These are phyloP conservation scores for Rhodotorula sp. DNA, from an alignment of 1,284 basidiomycete species.

Conservation along the genomic window DNA sequence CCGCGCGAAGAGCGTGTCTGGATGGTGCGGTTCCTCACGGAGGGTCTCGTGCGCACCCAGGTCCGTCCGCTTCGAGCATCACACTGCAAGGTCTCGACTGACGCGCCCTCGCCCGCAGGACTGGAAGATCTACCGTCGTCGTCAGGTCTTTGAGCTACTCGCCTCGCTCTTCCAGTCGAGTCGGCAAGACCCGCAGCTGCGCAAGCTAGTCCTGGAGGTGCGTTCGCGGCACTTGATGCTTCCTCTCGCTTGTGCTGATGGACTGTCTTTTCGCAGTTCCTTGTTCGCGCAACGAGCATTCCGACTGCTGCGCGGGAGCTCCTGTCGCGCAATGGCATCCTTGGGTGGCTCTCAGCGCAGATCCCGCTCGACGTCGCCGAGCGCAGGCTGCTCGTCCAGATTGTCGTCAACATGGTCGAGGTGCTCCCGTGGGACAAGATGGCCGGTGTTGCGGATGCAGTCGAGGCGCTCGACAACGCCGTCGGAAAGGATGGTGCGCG, in stretches of 20 bases:
- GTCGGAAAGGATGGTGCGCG: constrained; percentile 20
- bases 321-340: constrained; percentile 37
- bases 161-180: constrained; percentile 37
- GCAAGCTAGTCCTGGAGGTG: constrained; percentile 36
- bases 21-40: constrained; percentile 34
- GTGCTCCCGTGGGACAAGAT: constrained; percentile 31
- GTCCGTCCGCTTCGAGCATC: background rate
- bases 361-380: constrained; percentile 24
- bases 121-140: constrained; percentile 41
- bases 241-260: background rate
- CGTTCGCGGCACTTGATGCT: background rate
- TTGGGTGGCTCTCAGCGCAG: constrained; percentile 34
- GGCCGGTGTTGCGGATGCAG: constrained; percentile 26
- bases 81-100: too few species aligned
- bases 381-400: constrained; percentile 15
- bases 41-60: constrained; percentile 38
- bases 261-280: constrained; percentile 19
- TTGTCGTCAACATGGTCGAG: constrained; percentile 23
- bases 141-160: constrained; percentile 39
- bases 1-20: constrained; percentile 34
- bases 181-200: constrained; percentile 18
- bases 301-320: constrained; percentile 45
- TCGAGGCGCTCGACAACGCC: constrained; percentile 23
- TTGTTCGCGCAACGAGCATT: constrained; percentile 30
- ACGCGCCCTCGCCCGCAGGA: constrained; percentile 15